Base-by-base conservation (phyloP, 2,329 filamentous ascomycete species). In the Calonectria henricotiae region DNA sequence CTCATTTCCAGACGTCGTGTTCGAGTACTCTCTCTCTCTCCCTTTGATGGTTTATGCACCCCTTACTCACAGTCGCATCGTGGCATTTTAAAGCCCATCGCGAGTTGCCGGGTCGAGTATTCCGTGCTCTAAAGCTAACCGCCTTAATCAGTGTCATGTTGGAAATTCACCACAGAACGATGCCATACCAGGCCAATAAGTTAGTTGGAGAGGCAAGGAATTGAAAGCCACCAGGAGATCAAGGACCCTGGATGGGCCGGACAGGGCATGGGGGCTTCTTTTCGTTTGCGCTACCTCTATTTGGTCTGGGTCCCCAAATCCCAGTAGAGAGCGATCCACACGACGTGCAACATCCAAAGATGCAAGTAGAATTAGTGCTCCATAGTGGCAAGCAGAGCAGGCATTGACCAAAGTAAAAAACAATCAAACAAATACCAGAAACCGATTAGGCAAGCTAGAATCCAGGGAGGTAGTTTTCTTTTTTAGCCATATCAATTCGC, bases 171-270 rank as follows among this genome's bases (percentile, higher is more conserved):
- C 23, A 35, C 65, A 62, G 62, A 27, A 37, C 62, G 54, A 35
- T 62, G 55, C 67, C 54, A 62, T 35, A 47, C 44, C 23, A 46
- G 47, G 46, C 25, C 27, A 47, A 37, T 12, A 37, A 39, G 44
- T 27, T 39, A 32, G 54, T 41, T 41, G 41, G 39, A 27, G 23
- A 54, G 32, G 39, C 67, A 69, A 44, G 54, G 61, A 63, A 43
- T 65, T 49, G 35, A 30, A 51, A 37, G 58, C 47, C 51, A 61
- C 47, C 27, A 25, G 20, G 41, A 46, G 63, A 60, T 65, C 67
- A 69, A 51, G 67, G 62, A 54, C 67, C 62, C 55, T 69, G 62
- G 46, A 54, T 47, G 30, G 30, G 55, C 44, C 20, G 67, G 62
- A 51, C 54, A 44, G 46, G 32, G 51, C 32, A 58, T 23, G 32